These are phyloP conservation scores for Fonsecaea monophora DNA, from an alignment of 2,329 filamentous ascomycete species.

Conservation along the genomic window DNA sequence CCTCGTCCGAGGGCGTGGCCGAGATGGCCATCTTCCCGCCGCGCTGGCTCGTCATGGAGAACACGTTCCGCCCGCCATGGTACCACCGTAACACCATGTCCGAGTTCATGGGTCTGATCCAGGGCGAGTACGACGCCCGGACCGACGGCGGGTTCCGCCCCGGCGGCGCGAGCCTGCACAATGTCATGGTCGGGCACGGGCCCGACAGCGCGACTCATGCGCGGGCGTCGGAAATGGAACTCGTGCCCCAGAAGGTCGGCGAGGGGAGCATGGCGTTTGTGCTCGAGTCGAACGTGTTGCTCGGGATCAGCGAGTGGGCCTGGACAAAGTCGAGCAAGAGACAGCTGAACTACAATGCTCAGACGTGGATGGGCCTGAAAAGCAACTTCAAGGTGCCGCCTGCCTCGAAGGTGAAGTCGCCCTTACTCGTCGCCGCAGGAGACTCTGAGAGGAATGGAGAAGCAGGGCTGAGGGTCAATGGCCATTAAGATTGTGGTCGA, in stretches of 20 bases:
- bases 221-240: conserved; percentile 58
- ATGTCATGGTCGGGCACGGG: conserved; percentile 73
- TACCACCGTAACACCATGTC: conserved; percentile 68
- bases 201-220: conserved; percentile 63
- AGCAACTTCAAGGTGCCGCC: not conserved
- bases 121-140: conserved; percentile 67
- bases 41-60: conserved; percentile 67
- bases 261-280: conserved; percentile 68
- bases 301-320: conserved; percentile 75
- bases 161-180: conserved; percentile 68
- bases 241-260: conserved; percentile 63
- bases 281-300: conserved; percentile 70
- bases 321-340: not conserved
- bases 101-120: conserved; percentile 63
- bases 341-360: conserved; percentile 1
- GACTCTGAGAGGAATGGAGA: no score
- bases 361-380: conserved; percentile 7
- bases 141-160: conserved; percentile 63
- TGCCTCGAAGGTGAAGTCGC: not conserved
- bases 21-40: conserved; percentile 71
- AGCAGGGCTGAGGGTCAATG: no score
- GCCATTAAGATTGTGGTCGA: no score
- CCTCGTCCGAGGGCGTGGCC: conserved; percentile 66
- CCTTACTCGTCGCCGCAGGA: not conserved
- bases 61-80: conserved; percentile 67